Conservation (phyloP, 768 basidiomycete species). For the Butyriboletus loyo region DNA sequence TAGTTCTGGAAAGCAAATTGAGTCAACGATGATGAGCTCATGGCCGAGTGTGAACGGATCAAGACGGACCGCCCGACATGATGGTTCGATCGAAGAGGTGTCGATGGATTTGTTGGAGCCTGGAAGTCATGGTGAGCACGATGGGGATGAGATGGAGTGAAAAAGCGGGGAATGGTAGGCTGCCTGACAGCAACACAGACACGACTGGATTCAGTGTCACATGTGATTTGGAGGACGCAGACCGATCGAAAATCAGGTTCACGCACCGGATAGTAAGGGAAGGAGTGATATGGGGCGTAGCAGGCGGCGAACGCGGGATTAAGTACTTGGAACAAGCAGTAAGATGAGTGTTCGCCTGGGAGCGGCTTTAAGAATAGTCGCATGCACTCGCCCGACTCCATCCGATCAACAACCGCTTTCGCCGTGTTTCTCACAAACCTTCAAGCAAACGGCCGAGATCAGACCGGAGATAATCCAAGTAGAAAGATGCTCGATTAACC, state of each 20-base stretch:
- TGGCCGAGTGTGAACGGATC: conserved; percentile 1
- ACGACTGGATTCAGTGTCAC: neutral
- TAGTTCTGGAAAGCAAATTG: conserved; percentile 44
- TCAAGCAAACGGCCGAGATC: neutral
- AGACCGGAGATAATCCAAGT: neutral
- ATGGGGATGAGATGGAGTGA: neutral
- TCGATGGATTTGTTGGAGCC: conserved; percentile 56
- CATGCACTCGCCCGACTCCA: neutral
- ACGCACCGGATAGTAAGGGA: neutral
- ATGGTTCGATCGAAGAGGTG: conserved; percentile 44
- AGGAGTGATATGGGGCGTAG: neutral
- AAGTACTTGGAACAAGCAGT: neutral
- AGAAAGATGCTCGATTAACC: conserved; percentile 15
- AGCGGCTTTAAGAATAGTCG: neutral
- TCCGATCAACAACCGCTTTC: neutral
- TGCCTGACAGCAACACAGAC: neutral
- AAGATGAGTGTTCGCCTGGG: neutral
- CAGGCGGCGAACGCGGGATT: neutral
- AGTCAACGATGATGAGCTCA: neutral
- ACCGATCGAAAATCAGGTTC: neutral
- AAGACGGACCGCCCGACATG: conserved; percentile 55
- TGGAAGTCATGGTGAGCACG: conserved; percentile 45
- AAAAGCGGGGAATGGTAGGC: neutral
- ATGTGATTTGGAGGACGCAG: conserved; percentile 20
- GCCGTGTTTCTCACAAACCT: neutral